A percentile compares a stretch with the other conserved stretches of the same genome.
These are phyloP conservation scores for Taiwanofungus camphoratus DNA, from an alignment of 1,284 basidiomycete species.

Conservation along the genomic window DNA sequence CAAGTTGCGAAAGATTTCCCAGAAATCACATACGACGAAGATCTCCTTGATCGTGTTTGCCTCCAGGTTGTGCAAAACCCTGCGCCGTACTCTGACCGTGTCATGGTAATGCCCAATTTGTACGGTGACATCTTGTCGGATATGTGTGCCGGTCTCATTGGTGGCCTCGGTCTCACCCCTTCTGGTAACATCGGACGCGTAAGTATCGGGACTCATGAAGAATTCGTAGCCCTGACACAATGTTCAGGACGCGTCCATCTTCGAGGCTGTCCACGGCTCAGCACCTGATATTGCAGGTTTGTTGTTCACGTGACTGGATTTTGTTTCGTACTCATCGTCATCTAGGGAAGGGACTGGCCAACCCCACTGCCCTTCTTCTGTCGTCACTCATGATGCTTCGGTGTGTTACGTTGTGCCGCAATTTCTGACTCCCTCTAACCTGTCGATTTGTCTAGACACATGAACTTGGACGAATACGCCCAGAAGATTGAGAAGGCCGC, in stretches of 20 bases:
- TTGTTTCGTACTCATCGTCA: conserved; percentile 14
- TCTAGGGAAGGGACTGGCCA: conserved; percentile 92
- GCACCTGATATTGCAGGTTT: conserved; percentile 82
- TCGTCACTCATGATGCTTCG: conserved; percentile 97
- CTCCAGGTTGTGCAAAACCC: conserved; percentile 94
- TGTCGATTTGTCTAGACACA: conserved; percentile 62
- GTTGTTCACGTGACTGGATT: conserved; percentile 14
- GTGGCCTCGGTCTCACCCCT: conserved; percentile 95
- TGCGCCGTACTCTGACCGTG: conserved; percentile 88
- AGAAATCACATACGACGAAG: conserved; percentile 92
- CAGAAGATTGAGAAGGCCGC: conserved; percentile 91
- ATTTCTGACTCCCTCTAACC: conserved; percentile 4
- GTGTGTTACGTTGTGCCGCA: conserved; percentile 35
- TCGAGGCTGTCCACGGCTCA: conserved; percentile 98
- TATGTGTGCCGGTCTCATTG: conserved; percentile 98
- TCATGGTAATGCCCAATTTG: conserved; percentile 99
- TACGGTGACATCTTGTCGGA: conserved; percentile 98
- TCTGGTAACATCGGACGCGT: conserved; percentile 97
- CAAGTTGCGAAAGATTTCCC: conserved; percentile 97
- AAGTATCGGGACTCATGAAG: conserved; percentile 26
- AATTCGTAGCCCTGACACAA: conserved; percentile 12
- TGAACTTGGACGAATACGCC: conserved; percentile 86
- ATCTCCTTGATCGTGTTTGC: conserved; percentile 95
- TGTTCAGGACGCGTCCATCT: conserved; percentile 91
- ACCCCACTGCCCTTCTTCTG: conserved; percentile 94